A percentile compares a stretch with the other conserved stretches of the same genome.
Evolutionary conservation across 345 rosid species (phyloP).

Genomic region (Trapa bicornis): DNA sequence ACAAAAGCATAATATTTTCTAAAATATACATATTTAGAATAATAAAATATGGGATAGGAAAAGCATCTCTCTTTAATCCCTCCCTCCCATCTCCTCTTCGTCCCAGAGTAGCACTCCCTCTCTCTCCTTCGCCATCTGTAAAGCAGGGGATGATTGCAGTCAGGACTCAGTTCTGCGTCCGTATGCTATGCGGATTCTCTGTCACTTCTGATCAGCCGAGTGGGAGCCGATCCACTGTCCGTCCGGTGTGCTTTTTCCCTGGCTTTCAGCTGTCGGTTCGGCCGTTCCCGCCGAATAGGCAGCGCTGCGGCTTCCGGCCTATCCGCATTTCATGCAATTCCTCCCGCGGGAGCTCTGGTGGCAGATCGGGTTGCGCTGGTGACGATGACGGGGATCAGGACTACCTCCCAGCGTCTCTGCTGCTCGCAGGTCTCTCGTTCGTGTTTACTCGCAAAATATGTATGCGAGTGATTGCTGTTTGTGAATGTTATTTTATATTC

Average conservation of each 20-base stretch:
- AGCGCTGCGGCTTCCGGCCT: conserved; percentile 1
- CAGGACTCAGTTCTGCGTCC: conserved; percentile 21
- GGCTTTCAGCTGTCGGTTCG: conserved; percentile 4
- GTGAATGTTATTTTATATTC: not conserved
- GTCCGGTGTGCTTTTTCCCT: conserved; percentile 3
- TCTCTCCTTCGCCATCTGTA: not conserved
- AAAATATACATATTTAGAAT: too few relatives aligned
- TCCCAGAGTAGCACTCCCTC: not conserved
- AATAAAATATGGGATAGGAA: too few relatives aligned
- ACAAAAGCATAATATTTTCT: too few relatives aligned
- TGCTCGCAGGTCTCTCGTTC: conserved; percentile 44
- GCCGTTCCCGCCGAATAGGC: not conserved
- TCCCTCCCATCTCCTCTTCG: not conserved
- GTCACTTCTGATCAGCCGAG: conserved; percentile 12
- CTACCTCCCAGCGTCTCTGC: conserved; percentile 69
- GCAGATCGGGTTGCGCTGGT: conserved; percentile 24
- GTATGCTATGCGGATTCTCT: conserved; percentile 14
- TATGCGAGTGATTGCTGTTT: not conserved
- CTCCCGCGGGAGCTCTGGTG: conserved; percentile 28
- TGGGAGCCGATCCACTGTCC: conserved; percentile 3
- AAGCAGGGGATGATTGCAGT: conserved; percentile 6
- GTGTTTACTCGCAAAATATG: not conserved
- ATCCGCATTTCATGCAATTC: conserved; percentile 31
- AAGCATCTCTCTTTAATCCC: too few relatives aligned
- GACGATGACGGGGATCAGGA: conserved; percentile 27